Percentiles rank a stretch among this genome's conserved stretches.
These are phyloP conservation scores for Populus tomentosa DNA, from an alignment of 441 rosid genomes.

Conservation along the genomic window DNA sequence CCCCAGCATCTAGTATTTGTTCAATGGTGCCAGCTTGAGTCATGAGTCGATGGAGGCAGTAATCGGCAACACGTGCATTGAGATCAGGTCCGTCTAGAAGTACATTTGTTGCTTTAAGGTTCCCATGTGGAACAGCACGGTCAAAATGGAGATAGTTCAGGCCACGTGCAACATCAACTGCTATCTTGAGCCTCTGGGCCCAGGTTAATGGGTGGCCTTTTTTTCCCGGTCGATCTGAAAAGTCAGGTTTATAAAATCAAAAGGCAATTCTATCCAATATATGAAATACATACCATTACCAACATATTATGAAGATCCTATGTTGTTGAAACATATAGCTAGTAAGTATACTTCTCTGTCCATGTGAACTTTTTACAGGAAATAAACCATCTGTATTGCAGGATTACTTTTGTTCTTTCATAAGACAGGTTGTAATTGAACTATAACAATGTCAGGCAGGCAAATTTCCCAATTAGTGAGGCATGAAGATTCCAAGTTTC, in stretches of 20 bases:
- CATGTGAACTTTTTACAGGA: neutral
- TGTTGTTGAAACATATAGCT: neutral
- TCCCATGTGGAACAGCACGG: conserved; percentile 91
- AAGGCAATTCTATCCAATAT: neutral
- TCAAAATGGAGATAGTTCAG: conserved; percentile 97
- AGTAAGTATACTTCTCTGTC: neutral
- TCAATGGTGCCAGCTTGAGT: conserved; percentile 93
- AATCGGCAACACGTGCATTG: conserved; percentile 89
- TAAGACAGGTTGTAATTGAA: neutral
- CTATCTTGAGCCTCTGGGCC: conserved; percentile 82
- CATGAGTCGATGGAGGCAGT: conserved; percentile 95
- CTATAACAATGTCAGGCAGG: neutral
- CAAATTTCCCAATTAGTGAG: neutral
- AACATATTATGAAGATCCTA: neutral
- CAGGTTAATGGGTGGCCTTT: conserved; percentile 76
- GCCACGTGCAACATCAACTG: conserved; percentile 95
- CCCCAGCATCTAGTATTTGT: conserved; percentile 91
- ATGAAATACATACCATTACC: neutral
- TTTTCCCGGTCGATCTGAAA: conserved; percentile 90
- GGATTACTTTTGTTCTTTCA: neutral
- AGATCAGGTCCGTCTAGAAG: conserved; percentile 84
- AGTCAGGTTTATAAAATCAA: conserved; percentile 9
- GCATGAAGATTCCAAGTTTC: neutral
- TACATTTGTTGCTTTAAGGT: conserved; percentile 83
- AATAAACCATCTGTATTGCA: neutral